Conservation (phyloP, 805 yeast species). For the Metschnikowia gelsemii region DNA sequence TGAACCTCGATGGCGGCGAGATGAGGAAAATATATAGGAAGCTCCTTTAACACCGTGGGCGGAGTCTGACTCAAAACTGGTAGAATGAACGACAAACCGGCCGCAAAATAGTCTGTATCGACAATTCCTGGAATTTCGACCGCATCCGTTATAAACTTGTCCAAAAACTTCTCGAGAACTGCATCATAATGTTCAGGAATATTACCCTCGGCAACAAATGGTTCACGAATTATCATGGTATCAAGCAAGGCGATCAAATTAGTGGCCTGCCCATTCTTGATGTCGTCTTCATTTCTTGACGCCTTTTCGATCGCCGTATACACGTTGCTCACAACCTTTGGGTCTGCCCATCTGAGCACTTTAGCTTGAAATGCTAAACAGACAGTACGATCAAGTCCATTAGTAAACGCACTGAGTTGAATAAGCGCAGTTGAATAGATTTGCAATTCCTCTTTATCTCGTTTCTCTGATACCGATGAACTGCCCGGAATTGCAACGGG, state of each 20-base stretch:
- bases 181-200: background rate
- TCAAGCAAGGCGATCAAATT: constrained; percentile 11
- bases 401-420: constrained; percentile 19
- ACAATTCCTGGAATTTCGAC: constrained; percentile 24
- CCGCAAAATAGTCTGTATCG: constrained; percentile 57
- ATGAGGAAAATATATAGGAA: background rate
- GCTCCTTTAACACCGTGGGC: constrained; percentile 15
- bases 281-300: background rate
- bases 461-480: background rate
- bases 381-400: background rate
- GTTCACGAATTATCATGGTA: constrained; percentile 7
- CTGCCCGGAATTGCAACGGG: constrained; percentile 3
- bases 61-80: constrained; percentile 49
- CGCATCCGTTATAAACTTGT: constrained; percentile 31
- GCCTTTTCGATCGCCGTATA: background rate
- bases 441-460: constrained; percentile 4
- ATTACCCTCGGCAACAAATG: constrained; percentile 3
- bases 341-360: constrained; percentile 18
- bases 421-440: constrained; percentile 18
- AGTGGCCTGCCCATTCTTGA: constrained; percentile 3
- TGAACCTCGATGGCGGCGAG: constrained; percentile 17
- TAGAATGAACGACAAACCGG: constrained; percentile 55
- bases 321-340: constrained; percentile 5
- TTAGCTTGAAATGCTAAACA: constrained; percentile 6
- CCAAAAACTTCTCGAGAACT: background rate